phyloP scores from a whole-genome alignment of 768 basidiomycete genomes.

The Mycena chlorophos region DNA sequence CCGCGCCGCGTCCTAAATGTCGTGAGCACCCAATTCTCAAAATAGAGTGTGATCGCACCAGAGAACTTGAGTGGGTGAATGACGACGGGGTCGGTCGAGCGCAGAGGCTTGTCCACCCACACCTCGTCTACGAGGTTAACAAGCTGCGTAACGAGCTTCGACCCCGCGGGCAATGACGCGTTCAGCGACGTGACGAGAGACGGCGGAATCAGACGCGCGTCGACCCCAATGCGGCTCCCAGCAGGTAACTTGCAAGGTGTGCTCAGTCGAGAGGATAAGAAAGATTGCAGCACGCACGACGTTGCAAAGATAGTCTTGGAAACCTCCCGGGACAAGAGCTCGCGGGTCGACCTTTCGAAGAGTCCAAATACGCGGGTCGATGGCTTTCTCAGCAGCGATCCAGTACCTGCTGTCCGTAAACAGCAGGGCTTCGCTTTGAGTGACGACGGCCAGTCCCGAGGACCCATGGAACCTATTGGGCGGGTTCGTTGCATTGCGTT shows the following conservation, averaged over 20 bases:
- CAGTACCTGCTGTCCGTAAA: slow-evolving; percentile 61
- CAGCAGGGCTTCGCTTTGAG: slow-evolving; percentile 50
- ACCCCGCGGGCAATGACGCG: slow-evolving; percentile 36
- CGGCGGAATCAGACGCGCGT: slow-evolving; percentile 56
- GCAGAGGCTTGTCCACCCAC: slow-evolving; percentile 55
- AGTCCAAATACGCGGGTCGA: slow-evolving; percentile 34
- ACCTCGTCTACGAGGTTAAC: slow-evolving; percentile 59
- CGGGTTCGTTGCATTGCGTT: slow-evolving; percentile 32
- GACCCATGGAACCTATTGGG: slow-evolving; percentile 58
- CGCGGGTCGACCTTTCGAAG: slow-evolving; percentile 18
- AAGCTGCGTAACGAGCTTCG: slow-evolving; percentile 53
- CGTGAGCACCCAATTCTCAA: background rate
- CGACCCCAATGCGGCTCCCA: slow-evolving; percentile 50
- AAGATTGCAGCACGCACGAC: slow-evolving; percentile 2
- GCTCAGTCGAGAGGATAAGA: background rate
- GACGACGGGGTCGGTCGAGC: slow-evolving; percentile 47
- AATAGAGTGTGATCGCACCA: background rate
- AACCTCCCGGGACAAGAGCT: slow-evolving; percentile 18
- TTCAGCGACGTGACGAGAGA: slow-evolving; percentile 44
- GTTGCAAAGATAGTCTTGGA: slow-evolving; percentile 21
- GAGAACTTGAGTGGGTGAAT: slow-evolving; percentile 52
- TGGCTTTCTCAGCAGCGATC: slow-evolving; percentile 52
- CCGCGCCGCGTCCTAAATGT: slow-evolving; percentile 37
- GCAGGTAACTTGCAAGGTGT: slow-evolving; percentile 8
- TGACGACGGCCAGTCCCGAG: slow-evolving; percentile 54